Evolutionary conservation across 441 rosid species (phyloP).

Genomic region (Macaranga tanarius): DNA sequence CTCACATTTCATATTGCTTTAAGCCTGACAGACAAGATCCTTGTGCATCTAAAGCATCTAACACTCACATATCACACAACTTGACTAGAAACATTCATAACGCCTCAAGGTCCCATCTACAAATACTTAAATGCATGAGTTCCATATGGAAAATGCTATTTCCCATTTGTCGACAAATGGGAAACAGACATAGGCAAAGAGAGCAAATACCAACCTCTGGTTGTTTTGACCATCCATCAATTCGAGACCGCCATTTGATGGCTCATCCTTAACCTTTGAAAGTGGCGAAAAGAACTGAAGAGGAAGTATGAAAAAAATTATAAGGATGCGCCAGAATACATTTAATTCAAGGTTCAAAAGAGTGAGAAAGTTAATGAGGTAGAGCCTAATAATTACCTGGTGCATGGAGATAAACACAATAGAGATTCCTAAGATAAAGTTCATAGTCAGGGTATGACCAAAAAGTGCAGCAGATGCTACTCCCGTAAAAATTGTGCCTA

Average conservation of each 20-base stretch:
- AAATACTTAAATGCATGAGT: no score
- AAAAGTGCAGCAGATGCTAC: slow-evolving; percentile 89
- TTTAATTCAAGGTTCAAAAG: neutral
- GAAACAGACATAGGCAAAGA: neutral
- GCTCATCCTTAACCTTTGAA: slow-evolving; percentile 77
- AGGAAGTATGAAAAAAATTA: neutral
- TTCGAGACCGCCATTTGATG: slow-evolving; percentile 52
- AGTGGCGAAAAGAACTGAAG: slow-evolving; percentile 86
- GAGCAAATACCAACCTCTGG: slow-evolving; percentile 23
- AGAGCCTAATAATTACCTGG: slow-evolving; percentile 46
- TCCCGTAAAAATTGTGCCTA: slow-evolving; percentile 94
- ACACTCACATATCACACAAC: no score
- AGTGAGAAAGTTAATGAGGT: neutral
- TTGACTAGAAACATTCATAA: no score
- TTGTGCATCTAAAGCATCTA: no score
- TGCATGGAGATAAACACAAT: slow-evolving; percentile 96
- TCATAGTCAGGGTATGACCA: slow-evolving; percentile 85
- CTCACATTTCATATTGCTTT: no score
- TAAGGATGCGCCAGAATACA: neutral
- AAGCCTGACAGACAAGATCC: no score
- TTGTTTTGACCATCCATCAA: slow-evolving; percentile 40
- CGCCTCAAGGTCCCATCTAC: no score
- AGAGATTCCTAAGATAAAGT: slow-evolving; percentile 88
- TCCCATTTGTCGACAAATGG: no score
- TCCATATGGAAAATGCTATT: no score